These are phyloP conservation scores for Yamagishiella unicocca DNA, from an alignment of 139 green algal species.

Conservation along the genomic window DNA sequence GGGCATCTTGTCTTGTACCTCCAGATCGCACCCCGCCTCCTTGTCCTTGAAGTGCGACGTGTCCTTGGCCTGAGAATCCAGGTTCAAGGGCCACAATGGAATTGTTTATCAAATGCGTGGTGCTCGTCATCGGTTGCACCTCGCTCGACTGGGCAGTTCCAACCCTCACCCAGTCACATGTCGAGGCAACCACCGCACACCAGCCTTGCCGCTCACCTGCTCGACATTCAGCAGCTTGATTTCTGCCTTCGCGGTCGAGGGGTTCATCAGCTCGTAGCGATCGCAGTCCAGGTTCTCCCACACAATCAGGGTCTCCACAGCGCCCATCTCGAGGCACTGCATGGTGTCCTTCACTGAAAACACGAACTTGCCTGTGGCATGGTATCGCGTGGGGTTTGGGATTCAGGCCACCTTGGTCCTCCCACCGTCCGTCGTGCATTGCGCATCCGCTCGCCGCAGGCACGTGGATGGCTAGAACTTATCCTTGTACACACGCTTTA, in stretches of 20 bases:
- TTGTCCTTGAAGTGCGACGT: constrained; percentile 90
- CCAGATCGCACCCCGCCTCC: constrained; percentile 87
- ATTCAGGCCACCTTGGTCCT: too few relatives aligned
- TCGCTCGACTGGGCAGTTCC: too few relatives aligned
- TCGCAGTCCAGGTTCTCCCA: constrained; percentile 93
- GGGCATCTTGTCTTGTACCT: constrained; percentile 92
- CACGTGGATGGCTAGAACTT: too few relatives aligned
- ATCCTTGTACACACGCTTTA: too few relatives aligned
- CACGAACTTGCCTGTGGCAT: constrained; percentile 91
- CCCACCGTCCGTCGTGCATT: too few relatives aligned
- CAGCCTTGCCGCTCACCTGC: constrained; percentile 64
- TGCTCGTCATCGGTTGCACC: too few relatives aligned
- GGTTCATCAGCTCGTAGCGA: constrained; percentile 88
- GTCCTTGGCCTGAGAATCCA: constrained; percentile 63
- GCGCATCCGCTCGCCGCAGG: too few relatives aligned
- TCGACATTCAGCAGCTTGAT: constrained; percentile 92
- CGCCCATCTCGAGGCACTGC: constrained; percentile 98
- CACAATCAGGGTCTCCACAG: constrained; percentile 98
- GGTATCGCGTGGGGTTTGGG: too few relatives aligned
- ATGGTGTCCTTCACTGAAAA: constrained; percentile 97
- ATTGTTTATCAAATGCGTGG: too few relatives aligned
- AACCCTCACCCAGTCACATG: too few relatives aligned
- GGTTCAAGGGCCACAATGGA: too few relatives aligned
- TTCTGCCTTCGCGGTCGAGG: constrained; percentile 69
- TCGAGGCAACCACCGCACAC: neutral